phyloP scores from a whole-genome alignment of 2,329 filamentous ascomycete genomes.

The Pyrenophora teres region DNA sequence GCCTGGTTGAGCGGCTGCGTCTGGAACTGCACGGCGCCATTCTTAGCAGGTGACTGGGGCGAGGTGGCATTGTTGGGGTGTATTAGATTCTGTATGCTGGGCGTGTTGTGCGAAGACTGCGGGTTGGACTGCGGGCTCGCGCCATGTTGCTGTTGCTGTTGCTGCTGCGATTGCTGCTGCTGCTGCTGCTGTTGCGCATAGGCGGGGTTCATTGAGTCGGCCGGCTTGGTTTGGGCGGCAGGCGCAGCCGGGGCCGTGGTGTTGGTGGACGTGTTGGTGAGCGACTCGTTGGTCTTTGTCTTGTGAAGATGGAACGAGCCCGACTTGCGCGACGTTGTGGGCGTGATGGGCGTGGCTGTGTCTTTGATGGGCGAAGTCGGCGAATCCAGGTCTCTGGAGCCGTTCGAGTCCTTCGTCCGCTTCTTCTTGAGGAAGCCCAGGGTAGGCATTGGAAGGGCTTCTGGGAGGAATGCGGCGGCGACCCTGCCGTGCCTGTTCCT shows the following conservation, averaged over 20 bases:
- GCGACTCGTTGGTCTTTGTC: conserved; percentile 39
- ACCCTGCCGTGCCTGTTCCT: conserved; percentile 25
- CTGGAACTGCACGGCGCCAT: conserved; percentile 47
- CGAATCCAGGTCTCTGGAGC: conserved; percentile 64
- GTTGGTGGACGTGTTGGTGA: conserved; percentile 19
- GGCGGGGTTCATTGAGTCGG: conserved; percentile 50
- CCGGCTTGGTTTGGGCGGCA: conserved; percentile 36
- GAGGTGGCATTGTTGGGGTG: conserved; percentile 57
- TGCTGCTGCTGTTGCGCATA: conserved; percentile 27
- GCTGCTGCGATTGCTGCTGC: conserved; percentile 1
- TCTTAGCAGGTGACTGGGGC: conserved; percentile 34
- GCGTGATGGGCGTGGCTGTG: conserved; percentile 46
- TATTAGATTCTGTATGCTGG: conserved; percentile 84
- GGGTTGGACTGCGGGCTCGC: conserved; percentile 38
- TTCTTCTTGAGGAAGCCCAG: conserved; percentile 98
- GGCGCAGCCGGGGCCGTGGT: conserved; percentile 16
- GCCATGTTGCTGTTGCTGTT: conserved; percentile 29
- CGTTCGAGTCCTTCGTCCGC: conserved; percentile 85
- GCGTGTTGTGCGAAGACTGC: conserved; percentile 66
- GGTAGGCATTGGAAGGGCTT: conserved; percentile 73
- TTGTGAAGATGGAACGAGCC: conserved; percentile 37
- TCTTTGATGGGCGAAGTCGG: conserved; percentile 70
- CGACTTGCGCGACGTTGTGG: conserved; percentile 40
- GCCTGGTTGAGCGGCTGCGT: conserved; percentile 46
- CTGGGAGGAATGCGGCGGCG: conserved; percentile 19